A percentile compares a stretch with the other conserved stretches of the same genome.
phyloP scores from a whole-genome alignment of 371 early-diverging fungal species.

The Mortierella sp. region DNA sequence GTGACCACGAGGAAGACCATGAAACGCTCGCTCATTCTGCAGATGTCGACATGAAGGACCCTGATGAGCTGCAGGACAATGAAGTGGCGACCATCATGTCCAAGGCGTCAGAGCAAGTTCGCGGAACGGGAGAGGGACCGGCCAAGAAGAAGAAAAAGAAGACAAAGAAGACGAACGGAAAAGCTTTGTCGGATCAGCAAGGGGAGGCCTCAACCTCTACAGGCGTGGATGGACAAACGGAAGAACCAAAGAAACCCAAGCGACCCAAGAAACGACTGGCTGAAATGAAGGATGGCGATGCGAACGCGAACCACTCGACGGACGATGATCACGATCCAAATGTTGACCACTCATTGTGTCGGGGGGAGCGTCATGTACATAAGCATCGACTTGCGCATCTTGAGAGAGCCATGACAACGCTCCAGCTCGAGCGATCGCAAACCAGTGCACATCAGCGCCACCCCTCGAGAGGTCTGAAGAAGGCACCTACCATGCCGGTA shows the following conservation, averaged over 20 bases:
- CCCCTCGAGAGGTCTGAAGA: slow-evolving; percentile 30
- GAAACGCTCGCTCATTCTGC: not conserved
- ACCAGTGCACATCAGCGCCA: slow-evolving; percentile 21
- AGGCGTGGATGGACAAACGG: not conserved
- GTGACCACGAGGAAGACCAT: slow-evolving; percentile 41
- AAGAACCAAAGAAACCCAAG: not conserved
- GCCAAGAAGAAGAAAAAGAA: slow-evolving; percentile 37
- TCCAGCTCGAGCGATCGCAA: slow-evolving; percentile 22
- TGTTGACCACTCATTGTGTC: slow-evolving; percentile 36
- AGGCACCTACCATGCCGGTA: slow-evolving; percentile 7
- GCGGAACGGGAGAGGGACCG: not conserved
- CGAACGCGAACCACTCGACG: slow-evolving; percentile 22
- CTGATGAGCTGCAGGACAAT: slow-evolving; percentile 14
- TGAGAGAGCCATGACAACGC: slow-evolving; percentile 30
- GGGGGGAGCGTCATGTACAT: slow-evolving; percentile 40
- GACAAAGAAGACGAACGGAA: slow-evolving; percentile 19
- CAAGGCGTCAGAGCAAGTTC: slow-evolving; percentile 6
- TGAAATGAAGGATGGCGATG: slow-evolving; percentile 13
- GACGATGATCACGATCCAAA: slow-evolving; percentile 18
- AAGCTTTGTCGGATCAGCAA: not conserved
- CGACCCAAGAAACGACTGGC: slow-evolving; percentile 24
- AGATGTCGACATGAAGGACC: slow-evolving; percentile 9
- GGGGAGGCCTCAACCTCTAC: not conserved
- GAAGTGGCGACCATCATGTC: slow-evolving; percentile 13
- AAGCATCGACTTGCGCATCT: slow-evolving; percentile 39